phyloP scores from a whole-genome alignment of 768 basidiomycete species.

The Floccularia luteovirens region DNA sequence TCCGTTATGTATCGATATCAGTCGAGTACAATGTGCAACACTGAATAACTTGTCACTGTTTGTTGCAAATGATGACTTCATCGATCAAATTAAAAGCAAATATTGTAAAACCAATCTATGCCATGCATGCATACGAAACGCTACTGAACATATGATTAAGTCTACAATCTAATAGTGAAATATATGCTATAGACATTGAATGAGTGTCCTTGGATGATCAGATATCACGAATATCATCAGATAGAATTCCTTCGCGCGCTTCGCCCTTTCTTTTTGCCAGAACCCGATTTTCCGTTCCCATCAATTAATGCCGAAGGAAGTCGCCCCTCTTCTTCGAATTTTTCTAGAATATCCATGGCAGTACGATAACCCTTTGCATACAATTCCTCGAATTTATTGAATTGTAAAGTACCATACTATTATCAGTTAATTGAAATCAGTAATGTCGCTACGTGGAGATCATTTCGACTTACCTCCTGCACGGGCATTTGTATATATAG shows the following conservation, averaged over 20 bases:
- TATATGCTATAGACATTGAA: too few species aligned
- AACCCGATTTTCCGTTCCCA: constrained; percentile 36
- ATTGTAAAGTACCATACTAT: constrained; percentile 88
- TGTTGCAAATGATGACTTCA: too few species aligned
- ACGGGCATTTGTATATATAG: constrained; percentile 95
- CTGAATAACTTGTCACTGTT: too few species aligned
- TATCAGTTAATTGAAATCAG: constrained; percentile 1
- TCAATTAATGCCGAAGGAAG: constrained; percentile 73
- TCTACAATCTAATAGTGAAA: too few species aligned
- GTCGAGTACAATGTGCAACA: too few species aligned
- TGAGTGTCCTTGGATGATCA: too few species aligned
- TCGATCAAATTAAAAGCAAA: too few species aligned
- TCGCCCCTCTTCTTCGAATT: constrained; percentile 77
- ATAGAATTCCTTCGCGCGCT: constrained; percentile 76
- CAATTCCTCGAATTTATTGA: constrained; percentile 85
- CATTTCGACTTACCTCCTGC: constrained; percentile 53
- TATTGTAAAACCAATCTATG: too few species aligned
- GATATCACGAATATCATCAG: too few species aligned
- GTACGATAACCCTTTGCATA: constrained; percentile 74
- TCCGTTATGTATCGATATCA: too few species aligned
- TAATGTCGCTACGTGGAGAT: not conserved
- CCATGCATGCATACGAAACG: too few species aligned
- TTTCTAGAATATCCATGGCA: constrained; percentile 60
- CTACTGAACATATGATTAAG: too few species aligned
- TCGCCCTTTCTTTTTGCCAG: constrained; percentile 60